Conservation (phyloP, 2,329 filamentous ascomycete genomes). For the Parafenestella ontariensis region DNA sequence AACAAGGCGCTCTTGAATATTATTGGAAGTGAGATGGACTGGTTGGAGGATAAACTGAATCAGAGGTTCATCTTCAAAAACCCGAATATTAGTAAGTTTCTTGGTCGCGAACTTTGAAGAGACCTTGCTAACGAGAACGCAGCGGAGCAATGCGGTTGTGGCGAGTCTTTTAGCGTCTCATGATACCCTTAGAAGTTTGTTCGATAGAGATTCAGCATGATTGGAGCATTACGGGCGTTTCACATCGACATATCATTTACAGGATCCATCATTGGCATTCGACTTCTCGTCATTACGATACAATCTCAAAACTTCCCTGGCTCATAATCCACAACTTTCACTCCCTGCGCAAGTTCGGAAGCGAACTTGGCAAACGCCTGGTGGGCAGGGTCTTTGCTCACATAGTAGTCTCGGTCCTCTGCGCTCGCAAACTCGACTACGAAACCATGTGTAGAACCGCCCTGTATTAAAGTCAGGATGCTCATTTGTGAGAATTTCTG, state of each 20-base stretch:
- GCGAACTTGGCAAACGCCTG: conserved; percentile 64
- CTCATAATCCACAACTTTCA: conserved; percentile 67
- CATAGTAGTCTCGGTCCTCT: conserved; percentile 73
- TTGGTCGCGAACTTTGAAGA: background rate
- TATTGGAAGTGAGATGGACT: conserved; percentile 99
- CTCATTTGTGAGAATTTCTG: background rate
- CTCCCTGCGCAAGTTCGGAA: conserved; percentile 58
- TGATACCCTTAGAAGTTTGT: conserved; percentile 37
- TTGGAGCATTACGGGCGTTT: conserved; percentile 32
- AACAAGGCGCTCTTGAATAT: conserved; percentile 98
- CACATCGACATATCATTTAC: conserved; percentile 14
- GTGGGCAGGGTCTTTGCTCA: conserved; percentile 70
- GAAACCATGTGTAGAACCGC: conserved; percentile 72
- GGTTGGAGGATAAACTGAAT: conserved; percentile 94
- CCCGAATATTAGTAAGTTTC: conserved; percentile 91
- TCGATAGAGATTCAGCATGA: conserved; percentile 37
- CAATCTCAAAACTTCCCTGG: conserved; percentile 56
- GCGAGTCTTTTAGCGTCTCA: conserved; percentile 82
- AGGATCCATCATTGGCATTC: background rate
- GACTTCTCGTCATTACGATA: background rate
- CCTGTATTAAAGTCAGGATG: conserved; percentile 40
- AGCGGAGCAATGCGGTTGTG: conserved; percentile 97
- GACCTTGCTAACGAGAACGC: conserved; percentile 37
- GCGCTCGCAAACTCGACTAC: conserved; percentile 69
- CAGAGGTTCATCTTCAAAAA: conserved; percentile 94